Percentiles rank a stretch among this genome's conserved stretches.
phyloP scores from a whole-genome alignment of 176 grass and related monocot genomes.

The Elaeis guineensis region DNA sequence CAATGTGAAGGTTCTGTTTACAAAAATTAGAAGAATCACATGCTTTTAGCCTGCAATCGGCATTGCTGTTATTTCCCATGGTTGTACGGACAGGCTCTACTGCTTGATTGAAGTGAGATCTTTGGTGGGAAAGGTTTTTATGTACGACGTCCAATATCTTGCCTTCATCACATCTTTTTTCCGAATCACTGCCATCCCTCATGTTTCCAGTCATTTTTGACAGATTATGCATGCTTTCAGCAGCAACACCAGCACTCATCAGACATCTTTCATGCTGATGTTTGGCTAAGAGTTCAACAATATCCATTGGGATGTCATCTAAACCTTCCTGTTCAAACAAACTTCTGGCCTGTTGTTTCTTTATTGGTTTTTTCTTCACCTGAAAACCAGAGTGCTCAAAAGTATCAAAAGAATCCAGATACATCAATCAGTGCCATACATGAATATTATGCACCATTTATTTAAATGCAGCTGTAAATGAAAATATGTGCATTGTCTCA shows the following conservation, averaged over 20 bases:
- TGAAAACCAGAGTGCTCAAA: neutral
- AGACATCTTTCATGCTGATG: conserved; percentile 42
- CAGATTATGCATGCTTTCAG: conserved; percentile 3
- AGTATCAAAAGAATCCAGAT: too few relatives aligned
- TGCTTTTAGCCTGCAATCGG: conserved; percentile 17
- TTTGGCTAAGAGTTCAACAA: conserved; percentile 73
- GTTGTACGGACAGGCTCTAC: conserved; percentile 16
- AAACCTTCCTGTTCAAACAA: conserved; percentile 18
- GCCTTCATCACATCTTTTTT: conserved; percentile 17
- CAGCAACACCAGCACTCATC: conserved; percentile 22
- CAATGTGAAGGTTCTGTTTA: too few relatives aligned
- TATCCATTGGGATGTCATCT: conserved; percentile 81
- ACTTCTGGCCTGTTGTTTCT: conserved; percentile 24
- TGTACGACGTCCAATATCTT: conserved; percentile 7
- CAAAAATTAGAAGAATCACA: too few relatives aligned
- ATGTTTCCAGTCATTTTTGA: conserved; percentile 18
- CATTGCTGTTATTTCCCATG: conserved; percentile 4
- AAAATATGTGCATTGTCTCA: too few relatives aligned
- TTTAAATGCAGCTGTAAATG: too few relatives aligned
- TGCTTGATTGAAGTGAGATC: conserved; percentile 16
- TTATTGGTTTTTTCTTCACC: conserved; percentile 20
- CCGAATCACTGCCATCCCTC: conserved; percentile 18
- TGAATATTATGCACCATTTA: too few relatives aligned
- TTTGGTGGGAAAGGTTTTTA: conserved; percentile 20
- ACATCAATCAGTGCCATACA: too few relatives aligned